Conservation (phyloP, 805 yeast species). For the Candida oleophila region DNA sequence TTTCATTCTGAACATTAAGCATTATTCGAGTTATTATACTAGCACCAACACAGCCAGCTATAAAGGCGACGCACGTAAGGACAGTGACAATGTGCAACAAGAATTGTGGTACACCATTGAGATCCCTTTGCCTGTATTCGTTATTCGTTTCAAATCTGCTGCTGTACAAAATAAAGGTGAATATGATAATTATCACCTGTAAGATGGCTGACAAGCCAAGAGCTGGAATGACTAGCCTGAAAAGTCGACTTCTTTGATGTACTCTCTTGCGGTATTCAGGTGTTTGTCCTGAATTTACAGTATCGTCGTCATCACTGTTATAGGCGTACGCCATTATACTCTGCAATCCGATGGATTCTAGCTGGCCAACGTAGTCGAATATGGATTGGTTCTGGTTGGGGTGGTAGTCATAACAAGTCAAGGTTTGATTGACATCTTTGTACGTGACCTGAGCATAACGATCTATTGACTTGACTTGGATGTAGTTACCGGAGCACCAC, state of each 20-base stretch:
- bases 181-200: constrained; percentile 26
- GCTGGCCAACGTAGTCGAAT: constrained; percentile 45
- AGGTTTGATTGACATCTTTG: constrained; percentile 14
- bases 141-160: constrained; percentile 21
- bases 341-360: constrained; percentile 39
- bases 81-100: constrained; percentile 37
- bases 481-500: constrained; percentile 47
- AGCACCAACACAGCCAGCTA: constrained; percentile 29
- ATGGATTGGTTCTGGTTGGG: not conserved
- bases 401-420: constrained; percentile 21
- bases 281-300: constrained; percentile 6
- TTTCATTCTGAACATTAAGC: constrained; percentile 21
- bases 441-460: constrained; percentile 2
- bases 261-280: constrained; percentile 8
- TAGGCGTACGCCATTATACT: constrained; percentile 51
- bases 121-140: constrained; percentile 22
- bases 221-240: constrained; percentile 25
- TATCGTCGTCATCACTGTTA: constrained; percentile 15
- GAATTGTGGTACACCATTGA: constrained; percentile 26
- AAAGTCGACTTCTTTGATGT: constrained; percentile 13
- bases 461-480: constrained; percentile 12
- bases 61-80: constrained; percentile 32
- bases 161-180: constrained; percentile 36
- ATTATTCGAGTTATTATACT: constrained; percentile 28
- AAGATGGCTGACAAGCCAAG: constrained; percentile 25